Base-by-base conservation (phyloP, 2,329 filamentous ascomycete species). In the Cyphellophora attinorum region DNA sequence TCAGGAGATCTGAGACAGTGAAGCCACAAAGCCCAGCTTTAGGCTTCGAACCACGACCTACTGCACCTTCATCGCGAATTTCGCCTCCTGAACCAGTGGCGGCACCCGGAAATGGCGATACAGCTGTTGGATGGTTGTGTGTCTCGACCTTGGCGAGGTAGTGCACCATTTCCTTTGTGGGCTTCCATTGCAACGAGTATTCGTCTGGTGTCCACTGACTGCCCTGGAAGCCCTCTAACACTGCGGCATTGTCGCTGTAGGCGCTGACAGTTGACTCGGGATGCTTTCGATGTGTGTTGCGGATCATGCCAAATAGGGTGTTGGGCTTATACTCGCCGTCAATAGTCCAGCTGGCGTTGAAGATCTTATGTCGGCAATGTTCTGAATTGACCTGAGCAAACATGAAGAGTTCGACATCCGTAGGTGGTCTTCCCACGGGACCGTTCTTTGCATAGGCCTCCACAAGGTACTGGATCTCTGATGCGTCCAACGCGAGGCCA, bases 381-480 rank as follows among this genome's bases (percentile, higher is more conserved):
- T 98, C 91, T 3, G 89, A 96, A 67, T 96, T 96, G 57, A 98
- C 89, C 62, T 98, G 91, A 11, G 89, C 89, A 58, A 96, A 98
- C 91, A 96, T 96, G 70, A 96, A 96, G 14, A 96, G 71, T 63
- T 98, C 91, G 29, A 96, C 84, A 56, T 96, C 91, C 41, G 86
- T 80, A 1, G 85, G 85, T 31, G 79, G 65, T 41, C 70, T 57
- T 10, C 70, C 70, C 32, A 76, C 64, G 33, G 67, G 59, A 3
- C 70, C 70, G 18, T 77, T 72, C 23, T 76, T 67, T 5, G 75
- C 76, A 59, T 85, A 91, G 27, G 80, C 79, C 47, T 86, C 78
- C n/a, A 94, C 84, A 25, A 98, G 70, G 54, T 98, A 96, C 40
- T 93, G 79, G 57, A 96, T 93, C 57, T 98, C 88, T 6, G 80